These are phyloP conservation scores for Zygosaccharomyces bisporus DNA, from an alignment of 805 yeast species.

Conservation along the genomic window DNA sequence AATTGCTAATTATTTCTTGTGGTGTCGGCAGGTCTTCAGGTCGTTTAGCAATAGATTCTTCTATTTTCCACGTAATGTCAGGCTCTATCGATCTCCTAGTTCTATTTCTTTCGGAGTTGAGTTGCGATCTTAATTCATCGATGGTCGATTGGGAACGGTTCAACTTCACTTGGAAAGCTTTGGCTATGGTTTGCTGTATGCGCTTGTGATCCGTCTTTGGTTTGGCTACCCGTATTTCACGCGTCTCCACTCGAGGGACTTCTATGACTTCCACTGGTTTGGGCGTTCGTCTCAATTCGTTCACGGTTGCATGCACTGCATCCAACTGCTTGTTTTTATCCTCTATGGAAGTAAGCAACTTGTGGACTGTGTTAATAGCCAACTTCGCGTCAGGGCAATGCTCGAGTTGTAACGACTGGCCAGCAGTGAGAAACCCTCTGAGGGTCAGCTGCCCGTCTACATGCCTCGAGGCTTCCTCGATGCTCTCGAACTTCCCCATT, in stretches of 20 bases:
- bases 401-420: slow-evolving; percentile 6
- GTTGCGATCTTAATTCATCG: slow-evolving; percentile 14
- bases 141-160: slow-evolving; percentile 16
- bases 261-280: neutral
- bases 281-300: neutral
- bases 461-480: slow-evolving; percentile 23
- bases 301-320: slow-evolving; percentile 5
- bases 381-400: slow-evolving; percentile 17
- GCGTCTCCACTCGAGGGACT: neutral
- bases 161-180: slow-evolving; percentile 14
- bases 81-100: neutral
- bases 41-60: slow-evolving; percentile 1
- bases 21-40: neutral
- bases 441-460: slow-evolving; percentile 22
- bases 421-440: slow-evolving; percentile 17
- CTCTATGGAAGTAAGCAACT: slow-evolving; percentile 17
- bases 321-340: slow-evolving; percentile 15
- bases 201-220: neutral
- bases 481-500: slow-evolving; percentile 13
- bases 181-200: slow-evolving; percentile 2
- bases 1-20: slow-evolving; percentile 1
- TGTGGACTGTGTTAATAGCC: slow-evolving; percentile 25
- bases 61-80: slow-evolving; percentile 3
- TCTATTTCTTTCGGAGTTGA: slow-evolving; percentile 9
- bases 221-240: neutral